A percentile compares a stretch with the other conserved stretches of the same genome.
phyloP scores from a whole-genome alignment of 257 asterid species.

The Haberlea rhodopensis region DNA sequence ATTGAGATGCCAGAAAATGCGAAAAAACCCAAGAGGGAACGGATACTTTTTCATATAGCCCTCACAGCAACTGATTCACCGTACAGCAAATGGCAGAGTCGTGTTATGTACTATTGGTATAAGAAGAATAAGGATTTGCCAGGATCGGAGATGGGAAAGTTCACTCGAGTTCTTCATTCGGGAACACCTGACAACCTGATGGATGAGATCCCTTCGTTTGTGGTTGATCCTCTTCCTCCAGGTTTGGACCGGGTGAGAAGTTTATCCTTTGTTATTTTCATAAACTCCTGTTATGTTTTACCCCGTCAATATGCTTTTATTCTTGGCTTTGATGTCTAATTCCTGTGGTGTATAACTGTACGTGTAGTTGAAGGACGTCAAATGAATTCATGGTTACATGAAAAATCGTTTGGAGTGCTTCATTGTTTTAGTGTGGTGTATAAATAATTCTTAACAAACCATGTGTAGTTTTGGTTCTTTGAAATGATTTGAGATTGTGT shows the following conservation, averaged over 20 bases:
- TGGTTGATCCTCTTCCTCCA: slow-evolving; percentile 58
- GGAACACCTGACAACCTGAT: slow-evolving; percentile 60
- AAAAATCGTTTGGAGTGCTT: neutral
- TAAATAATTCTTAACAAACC: neutral
- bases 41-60: slow-evolving; percentile 46
- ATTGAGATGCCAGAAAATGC: slow-evolving; percentile 42
- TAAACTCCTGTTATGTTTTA: neutral
- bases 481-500: slow-evolving; percentile 10
- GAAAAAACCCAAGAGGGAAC: slow-evolving; percentile 23
- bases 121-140: slow-evolving; percentile 46
- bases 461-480: neutral
- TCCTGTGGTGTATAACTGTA: neutral
- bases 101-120: slow-evolving; percentile 63
- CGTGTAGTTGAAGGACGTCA: no score
- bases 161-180: slow-evolving; percentile 61
- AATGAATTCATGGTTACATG: neutral
- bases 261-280: neutral
- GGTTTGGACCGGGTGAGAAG: slow-evolving; percentile 55
- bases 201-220: slow-evolving; percentile 68
- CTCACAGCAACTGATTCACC: slow-evolving; percentile 40
- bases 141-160: slow-evolving; percentile 59
- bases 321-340: neutral
- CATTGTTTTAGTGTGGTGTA: neutral
- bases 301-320: neutral
- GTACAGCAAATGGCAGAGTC: slow-evolving; percentile 62